Conservation (phyloP, 108 stramenopile species). For the Heterococcus sp. region DNA sequence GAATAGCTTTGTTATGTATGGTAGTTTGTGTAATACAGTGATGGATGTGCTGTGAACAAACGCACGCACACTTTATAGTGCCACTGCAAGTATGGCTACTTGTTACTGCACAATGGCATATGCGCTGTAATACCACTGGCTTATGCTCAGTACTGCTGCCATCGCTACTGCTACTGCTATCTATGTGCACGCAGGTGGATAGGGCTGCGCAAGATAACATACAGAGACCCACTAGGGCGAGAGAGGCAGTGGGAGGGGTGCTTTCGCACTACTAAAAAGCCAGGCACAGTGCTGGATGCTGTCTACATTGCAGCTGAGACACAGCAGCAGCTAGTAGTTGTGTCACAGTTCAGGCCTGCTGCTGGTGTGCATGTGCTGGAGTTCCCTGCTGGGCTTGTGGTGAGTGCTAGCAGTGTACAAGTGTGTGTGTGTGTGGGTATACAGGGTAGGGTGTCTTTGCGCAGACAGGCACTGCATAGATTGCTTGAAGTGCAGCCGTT, state of each 20-base stretch:
- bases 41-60: too few relatives aligned
- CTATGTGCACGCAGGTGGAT: too few relatives aligned
- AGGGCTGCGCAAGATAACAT: background rate
- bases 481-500: background rate
- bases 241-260: background rate
- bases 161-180: too few relatives aligned
- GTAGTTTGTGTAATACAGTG: too few relatives aligned
- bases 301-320: background rate
- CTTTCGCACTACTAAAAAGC: background rate
- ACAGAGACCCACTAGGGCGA: background rate
- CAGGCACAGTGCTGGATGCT: background rate
- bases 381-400: background rate
- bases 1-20: too few relatives aligned
- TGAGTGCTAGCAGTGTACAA: background rate
- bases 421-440: background rate
- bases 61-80: too few relatives aligned
- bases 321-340: background rate
- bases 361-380: background rate
- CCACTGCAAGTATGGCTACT: too few relatives aligned
- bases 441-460: background rate
- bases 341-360: background rate
- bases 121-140: too few relatives aligned
- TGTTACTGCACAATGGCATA: too few relatives aligned
- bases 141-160: too few relatives aligned
- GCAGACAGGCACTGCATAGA: background rate